Conservation (phyloP, 1,284 basidiomycete species). For the Flammula alnicola region DNA sequence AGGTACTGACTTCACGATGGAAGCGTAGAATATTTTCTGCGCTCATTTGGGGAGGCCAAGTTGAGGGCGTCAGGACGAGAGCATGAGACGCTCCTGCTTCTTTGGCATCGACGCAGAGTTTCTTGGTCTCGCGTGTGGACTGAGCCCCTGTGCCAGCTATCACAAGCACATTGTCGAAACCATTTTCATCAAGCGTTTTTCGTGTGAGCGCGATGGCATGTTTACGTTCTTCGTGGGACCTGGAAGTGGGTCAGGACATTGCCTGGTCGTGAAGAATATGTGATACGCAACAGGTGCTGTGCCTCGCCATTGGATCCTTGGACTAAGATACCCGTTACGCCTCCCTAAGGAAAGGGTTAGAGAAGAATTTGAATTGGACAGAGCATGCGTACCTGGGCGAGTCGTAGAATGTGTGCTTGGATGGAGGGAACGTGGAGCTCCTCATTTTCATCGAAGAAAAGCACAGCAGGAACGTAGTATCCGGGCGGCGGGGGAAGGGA, state of each 20-base stretch:
- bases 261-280: neutral
- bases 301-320: constrained; percentile 83
- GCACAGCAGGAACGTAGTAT: constrained; percentile 75
- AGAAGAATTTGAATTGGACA: neutral
- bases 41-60: constrained; percentile 70
- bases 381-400: constrained; percentile 54
- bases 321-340: constrained; percentile 75
- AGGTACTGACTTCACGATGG: constrained; percentile 56
- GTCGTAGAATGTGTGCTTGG: constrained; percentile 65
- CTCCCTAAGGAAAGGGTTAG: constrained; percentile 46
- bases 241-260: constrained; percentile 20
- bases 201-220: constrained; percentile 69
- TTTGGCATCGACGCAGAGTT: constrained; percentile 77
- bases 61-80: constrained; percentile 75
- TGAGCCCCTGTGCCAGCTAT: constrained; percentile 88
- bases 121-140: constrained; percentile 83
- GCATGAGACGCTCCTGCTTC: constrained; percentile 81
- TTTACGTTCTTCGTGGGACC: constrained; percentile 57
- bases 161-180: constrained; percentile 70
- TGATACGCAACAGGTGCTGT: constrained; percentile 62
- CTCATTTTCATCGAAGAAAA: constrained; percentile 71
- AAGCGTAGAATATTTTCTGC: constrained; percentile 65
- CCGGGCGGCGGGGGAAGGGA: constrained; percentile 58
- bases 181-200: constrained; percentile 74
- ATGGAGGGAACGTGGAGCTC: constrained; percentile 66